A percentile compares a stretch with the other conserved stretches of the same genome.
Conservation (phyloP, 2,329 filamentous ascomycete species). For the Didymella lethalis region DNA sequence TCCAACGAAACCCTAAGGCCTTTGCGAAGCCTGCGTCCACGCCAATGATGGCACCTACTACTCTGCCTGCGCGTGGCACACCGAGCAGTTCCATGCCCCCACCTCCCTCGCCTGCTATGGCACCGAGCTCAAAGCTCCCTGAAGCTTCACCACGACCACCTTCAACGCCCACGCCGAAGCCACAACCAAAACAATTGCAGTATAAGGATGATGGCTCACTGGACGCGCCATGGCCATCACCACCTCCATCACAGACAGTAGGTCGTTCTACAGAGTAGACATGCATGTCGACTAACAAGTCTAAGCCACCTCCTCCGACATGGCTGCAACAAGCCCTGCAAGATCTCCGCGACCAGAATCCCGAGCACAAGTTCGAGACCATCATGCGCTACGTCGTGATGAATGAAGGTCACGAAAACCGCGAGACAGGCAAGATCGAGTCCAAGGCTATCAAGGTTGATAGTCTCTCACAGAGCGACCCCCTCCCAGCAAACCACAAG, state of each 20-base stretch:
- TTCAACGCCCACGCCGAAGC: slow-evolving; percentile 49
- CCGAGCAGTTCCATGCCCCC: slow-evolving; percentile 66
- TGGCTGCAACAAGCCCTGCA: slow-evolving; percentile 83
- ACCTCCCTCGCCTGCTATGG: slow-evolving; percentile 57
- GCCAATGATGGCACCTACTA: slow-evolving; percentile 56
- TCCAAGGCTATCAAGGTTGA: slow-evolving; percentile 62
- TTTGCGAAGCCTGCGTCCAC: slow-evolving; percentile 53
- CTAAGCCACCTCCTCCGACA: slow-evolving; percentile 80
- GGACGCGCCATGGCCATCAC: slow-evolving; percentile 68
- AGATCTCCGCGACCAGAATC: slow-evolving; percentile 73
- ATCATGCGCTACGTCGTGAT: slow-evolving; percentile 90
- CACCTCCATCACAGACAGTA: slow-evolving; percentile 69
- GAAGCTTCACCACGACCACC: slow-evolving; percentile 43
- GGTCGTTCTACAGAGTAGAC: slow-evolving; percentile 45
- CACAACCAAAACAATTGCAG: slow-evolving; percentile 43
- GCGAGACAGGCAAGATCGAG: slow-evolving; percentile 64
- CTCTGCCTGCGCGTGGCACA: slow-evolving; percentile 59
- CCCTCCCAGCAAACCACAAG: slow-evolving; percentile 69
- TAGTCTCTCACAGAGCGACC: slow-evolving; percentile 56
- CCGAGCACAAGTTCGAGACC: slow-evolving; percentile 84
- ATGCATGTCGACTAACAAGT: slow-evolving; percentile 26
- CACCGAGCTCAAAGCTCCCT: slow-evolving; percentile 45
- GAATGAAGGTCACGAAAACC: slow-evolving; percentile 60
- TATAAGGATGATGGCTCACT: slow-evolving; percentile 64
- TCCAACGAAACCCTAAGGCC: slow-evolving; percentile 64